Evolutionary conservation across 169 alveolate species (phyloP).

Genomic region (Plasmodium knowlesi): DNA sequence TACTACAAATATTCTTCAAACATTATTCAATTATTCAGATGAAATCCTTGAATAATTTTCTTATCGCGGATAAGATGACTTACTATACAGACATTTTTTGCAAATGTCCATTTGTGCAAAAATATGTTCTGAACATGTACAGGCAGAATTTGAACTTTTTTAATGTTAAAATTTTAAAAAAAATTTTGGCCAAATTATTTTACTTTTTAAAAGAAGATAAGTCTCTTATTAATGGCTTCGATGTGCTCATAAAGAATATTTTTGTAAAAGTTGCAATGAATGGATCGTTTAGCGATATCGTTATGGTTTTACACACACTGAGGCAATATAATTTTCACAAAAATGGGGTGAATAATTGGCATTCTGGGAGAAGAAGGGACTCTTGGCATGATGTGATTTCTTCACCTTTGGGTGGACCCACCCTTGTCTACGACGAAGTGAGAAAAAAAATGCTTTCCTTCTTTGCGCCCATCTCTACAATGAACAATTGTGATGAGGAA

Average conservation of each 20-base stretch:
- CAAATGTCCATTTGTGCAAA: slow-evolving; percentile 34
- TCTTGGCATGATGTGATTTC: background rate
- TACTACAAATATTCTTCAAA: slow-evolving; percentile 23
- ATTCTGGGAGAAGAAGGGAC: background rate
- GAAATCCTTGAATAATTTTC: slow-evolving; percentile 25
- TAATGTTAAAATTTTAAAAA: slow-evolving; percentile 57
- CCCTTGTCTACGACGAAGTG: background rate
- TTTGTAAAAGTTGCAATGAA: slow-evolving; percentile 14
- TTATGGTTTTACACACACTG: slow-evolving; percentile 12
- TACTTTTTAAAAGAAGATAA: slow-evolving; percentile 16
- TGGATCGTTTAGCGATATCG: slow-evolving; percentile 49
- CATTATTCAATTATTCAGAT: slow-evolving; percentile 1
- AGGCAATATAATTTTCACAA: slow-evolving; percentile 53
- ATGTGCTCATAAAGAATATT: slow-evolving; percentile 22
- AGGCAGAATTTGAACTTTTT: slow-evolving; percentile 23
- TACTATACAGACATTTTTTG: slow-evolving; percentile 69
- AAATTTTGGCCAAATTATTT: slow-evolving; percentile 38
- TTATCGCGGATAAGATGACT: slow-evolving; percentile 54
- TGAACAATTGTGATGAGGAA: background rate
- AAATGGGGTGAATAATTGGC: background rate
- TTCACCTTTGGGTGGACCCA: background rate
- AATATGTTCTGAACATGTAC: slow-evolving; percentile 59
- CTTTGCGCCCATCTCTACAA: background rate
- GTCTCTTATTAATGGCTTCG: slow-evolving; percentile 56
- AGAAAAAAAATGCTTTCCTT: background rate